phyloP scores from a whole-genome alignment of 2,329 filamentous ascomycete species.

The Teratosphaeria viscida region DNA sequence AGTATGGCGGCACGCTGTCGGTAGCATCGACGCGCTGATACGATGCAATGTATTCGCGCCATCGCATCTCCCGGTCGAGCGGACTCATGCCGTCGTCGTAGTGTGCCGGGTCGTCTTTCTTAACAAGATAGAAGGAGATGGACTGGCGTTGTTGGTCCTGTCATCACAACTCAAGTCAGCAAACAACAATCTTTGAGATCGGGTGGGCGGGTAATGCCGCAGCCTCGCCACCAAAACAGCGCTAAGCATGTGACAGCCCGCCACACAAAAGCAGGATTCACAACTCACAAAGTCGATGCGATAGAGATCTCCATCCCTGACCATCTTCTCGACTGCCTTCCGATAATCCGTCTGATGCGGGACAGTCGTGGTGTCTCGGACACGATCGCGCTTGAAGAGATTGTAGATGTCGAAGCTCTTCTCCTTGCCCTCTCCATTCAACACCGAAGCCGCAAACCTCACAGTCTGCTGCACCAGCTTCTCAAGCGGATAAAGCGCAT shows the following conservation, averaged over 20 bases:
- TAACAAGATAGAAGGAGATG: conserved; percentile 71
- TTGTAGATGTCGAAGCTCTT: conserved; percentile 86
- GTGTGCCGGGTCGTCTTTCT: conserved; percentile 70
- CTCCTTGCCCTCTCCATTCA: conserved; percentile 77
- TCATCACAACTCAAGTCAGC: background rate
- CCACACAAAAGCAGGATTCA: background rate
- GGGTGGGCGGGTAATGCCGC: background rate
- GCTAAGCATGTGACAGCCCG: background rate
- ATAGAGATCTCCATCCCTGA: conserved; percentile 88
- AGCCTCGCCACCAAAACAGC: background rate
- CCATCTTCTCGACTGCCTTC: conserved; percentile 83
- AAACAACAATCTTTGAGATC: conserved; percentile 17
- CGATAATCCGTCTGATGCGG: conserved; percentile 82
- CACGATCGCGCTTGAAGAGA: conserved; percentile 72
- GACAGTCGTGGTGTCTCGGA: conserved; percentile 76
- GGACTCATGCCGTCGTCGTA: conserved; percentile 55
- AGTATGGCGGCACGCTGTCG: conserved; percentile 27
- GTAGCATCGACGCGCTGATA: conserved; percentile 84
- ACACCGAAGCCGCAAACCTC: conserved; percentile 71
- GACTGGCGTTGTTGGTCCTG: conserved; percentile 58
- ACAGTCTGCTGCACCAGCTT: conserved; percentile 75
- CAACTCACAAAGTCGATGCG: conserved; percentile 76
- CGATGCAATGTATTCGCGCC: conserved; percentile 93
- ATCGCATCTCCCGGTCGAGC: conserved; percentile 45
- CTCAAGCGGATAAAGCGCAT: conserved; percentile 87